phyloP scores from a whole-genome alignment of 106 monocot genomes.

The Dendrobium huoshanense region DNA sequence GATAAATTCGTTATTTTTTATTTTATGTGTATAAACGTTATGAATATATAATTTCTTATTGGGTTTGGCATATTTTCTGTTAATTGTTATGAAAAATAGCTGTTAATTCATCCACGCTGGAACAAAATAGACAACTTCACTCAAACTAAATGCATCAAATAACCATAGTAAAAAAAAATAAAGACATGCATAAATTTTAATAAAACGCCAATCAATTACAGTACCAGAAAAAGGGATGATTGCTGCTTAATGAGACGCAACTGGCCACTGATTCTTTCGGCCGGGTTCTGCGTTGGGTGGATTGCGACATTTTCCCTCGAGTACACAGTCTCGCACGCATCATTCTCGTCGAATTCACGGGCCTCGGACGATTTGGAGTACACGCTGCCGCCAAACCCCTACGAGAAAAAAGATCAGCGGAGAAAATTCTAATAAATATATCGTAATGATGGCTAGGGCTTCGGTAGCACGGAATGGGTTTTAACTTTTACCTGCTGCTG shows the following conservation, averaged over 20 bases:
- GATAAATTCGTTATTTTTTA: no score
- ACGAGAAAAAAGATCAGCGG: background rate
- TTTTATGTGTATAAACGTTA: no score
- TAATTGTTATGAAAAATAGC: no score
- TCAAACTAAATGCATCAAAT: background rate
- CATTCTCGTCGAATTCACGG: constrained; percentile 9
- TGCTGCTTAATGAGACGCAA: constrained; percentile 40
- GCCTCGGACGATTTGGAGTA: constrained; percentile 19
- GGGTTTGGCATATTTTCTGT: no score
- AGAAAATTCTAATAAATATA: background rate
- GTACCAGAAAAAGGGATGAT: constrained; percentile 41
- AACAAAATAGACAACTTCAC: background rate
- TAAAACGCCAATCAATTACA: background rate
- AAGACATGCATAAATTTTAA: background rate
- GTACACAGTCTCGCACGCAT: constrained; percentile 31
- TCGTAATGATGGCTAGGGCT: background rate
- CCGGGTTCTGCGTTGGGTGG: constrained; percentile 50
- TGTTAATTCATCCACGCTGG: no score
- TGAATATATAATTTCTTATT: no score
- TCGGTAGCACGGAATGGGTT: background rate
- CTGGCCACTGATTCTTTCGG: constrained; percentile 51
- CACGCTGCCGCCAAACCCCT: constrained; percentile 17
- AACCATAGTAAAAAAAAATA: background rate
- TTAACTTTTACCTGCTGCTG: constrained; percentile 41
- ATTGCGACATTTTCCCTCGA: constrained; percentile 55